Conservation (phyloP, 2,329 filamentous ascomycete species). For the Setomelanomma holmii region DNA sequence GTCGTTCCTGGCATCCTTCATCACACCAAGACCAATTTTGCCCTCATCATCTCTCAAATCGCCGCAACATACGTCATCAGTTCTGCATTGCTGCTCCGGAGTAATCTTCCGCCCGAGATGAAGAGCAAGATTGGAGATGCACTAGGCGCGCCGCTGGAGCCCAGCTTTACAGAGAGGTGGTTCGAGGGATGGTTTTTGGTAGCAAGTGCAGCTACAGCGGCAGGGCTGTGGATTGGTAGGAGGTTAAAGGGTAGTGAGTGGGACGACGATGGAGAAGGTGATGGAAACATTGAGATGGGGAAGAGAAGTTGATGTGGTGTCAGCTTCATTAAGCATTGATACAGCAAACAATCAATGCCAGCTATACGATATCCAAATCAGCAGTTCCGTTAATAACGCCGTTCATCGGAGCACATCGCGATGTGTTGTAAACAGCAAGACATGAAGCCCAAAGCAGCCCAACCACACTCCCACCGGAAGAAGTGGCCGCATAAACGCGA, state of each 20-base stretch:
- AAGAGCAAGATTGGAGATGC: conserved; percentile 79
- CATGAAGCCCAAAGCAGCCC: neutral
- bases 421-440: neutral
- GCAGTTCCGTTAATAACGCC: neutral
- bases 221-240: conserved; percentile 77
- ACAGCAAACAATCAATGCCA: neutral
- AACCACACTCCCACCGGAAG: conserved; percentile 12
- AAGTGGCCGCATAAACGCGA: neutral
- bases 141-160: conserved; percentile 76
- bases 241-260: conserved; percentile 58
- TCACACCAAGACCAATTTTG: conserved; percentile 78
- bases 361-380: neutral
- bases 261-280: conserved; percentile 47
- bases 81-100: conserved; percentile 76
- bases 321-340: neutral
- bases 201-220: conserved; percentile 69
- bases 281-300: conserved; percentile 72
- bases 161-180: conserved; percentile 78
- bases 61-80: conserved; percentile 86
- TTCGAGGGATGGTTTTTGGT: conserved; percentile 87
- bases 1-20: conserved; percentile 75
- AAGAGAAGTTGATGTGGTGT: conserved; percentile 63
- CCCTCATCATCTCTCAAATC: conserved; percentile 80
- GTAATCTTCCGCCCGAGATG: conserved; percentile 79
- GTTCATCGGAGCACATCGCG: neutral